A percentile compares a stretch with the other conserved stretches of the same genome.
Evolutionary conservation across 768 basidiomycete genomes (phyloP).

Genomic region (Lentinula detonsa): DNA sequence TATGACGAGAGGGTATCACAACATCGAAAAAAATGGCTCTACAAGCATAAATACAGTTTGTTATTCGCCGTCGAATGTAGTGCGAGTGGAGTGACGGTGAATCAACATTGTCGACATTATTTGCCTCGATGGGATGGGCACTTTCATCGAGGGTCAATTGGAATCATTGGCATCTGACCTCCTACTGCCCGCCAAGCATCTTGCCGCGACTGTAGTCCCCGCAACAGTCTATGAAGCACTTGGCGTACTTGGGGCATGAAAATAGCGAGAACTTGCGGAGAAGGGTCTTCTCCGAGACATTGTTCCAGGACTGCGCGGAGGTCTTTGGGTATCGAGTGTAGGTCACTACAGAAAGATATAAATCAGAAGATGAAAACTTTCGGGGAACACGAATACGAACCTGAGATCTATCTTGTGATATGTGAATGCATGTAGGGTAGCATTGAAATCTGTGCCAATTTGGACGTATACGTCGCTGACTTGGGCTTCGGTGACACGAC

Average conservation of each 20-base stretch:
- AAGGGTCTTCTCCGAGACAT: slow-evolving; percentile 9
- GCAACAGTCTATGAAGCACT: slow-evolving; percentile 5
- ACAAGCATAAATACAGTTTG: too few relatives aligned
- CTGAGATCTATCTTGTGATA: slow-evolving; percentile 9
- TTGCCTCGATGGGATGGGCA: too few relatives aligned
- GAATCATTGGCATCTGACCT: slow-evolving; percentile 7
- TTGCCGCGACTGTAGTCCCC: slow-evolving; percentile 3
- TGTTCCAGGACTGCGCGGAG: slow-evolving; percentile 9
- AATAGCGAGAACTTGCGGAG: slow-evolving; percentile 1
- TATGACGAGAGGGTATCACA: neutral
- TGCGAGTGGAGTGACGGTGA: neutral
- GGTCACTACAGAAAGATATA: slow-evolving; percentile 1
- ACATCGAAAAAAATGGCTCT: too few relatives aligned
- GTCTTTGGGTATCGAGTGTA: slow-evolving; percentile 9
- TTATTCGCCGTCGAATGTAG: neutral
- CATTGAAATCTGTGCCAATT: slow-evolving; percentile 8
- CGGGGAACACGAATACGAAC: neutral
- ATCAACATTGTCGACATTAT: too few relatives aligned
- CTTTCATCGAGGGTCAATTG: slow-evolving; percentile 3
- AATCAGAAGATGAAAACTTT: neutral
- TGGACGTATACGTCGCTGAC: slow-evolving; percentile 10
- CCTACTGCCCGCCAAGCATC: slow-evolving; percentile 9
- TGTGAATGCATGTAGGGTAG: slow-evolving; percentile 7
- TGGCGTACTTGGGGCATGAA: slow-evolving; percentile 9
- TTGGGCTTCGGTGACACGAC: slow-evolving; percentile 2